A percentile compares a stretch with the other conserved stretches of the same genome.
Conservation (phyloP, 2,329 filamentous ascomycete genomes). For the Exophiala aquamarina region DNA sequence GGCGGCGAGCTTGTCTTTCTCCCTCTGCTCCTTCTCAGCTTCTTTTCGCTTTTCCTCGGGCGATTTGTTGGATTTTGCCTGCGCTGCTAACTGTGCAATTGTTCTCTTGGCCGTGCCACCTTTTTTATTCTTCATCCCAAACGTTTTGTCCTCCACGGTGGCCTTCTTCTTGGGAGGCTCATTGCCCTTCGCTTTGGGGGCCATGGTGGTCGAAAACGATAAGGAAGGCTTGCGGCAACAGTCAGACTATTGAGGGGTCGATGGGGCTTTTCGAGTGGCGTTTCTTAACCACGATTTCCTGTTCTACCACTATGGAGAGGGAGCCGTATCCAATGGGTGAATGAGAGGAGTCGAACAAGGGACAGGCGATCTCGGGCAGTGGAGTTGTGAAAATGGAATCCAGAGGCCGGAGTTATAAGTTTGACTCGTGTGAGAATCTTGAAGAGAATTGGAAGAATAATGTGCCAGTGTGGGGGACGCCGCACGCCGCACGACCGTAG, state of each 20-base stretch:
- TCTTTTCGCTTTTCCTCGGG: conserved; percentile 83
- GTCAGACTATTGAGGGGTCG: not conserved
- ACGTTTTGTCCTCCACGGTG: conserved; percentile 86
- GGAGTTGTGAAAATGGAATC: no score
- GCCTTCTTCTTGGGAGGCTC: conserved; percentile 49
- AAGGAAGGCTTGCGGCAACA: not conserved
- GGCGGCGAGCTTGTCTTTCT: conserved; percentile 87
- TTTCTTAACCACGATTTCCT: no score
- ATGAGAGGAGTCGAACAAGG: no score
- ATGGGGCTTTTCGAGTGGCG: not conserved
- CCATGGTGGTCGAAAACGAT: no score
- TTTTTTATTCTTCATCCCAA: conserved; percentile 99
- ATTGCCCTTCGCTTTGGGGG: conserved; percentile 44
- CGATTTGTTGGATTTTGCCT: conserved; percentile 71
- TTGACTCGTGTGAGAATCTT: no score
- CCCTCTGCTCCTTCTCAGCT: conserved; percentile 63
- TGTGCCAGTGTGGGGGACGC: no score
- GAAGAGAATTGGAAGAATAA: no score
- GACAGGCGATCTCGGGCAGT: no score
- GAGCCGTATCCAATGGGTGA: no score
- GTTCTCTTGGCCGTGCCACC: conserved; percentile 85
- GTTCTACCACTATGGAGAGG: no score
- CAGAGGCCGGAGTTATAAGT: no score
- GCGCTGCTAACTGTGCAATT: conserved; percentile 78
- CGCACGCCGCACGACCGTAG: no score